Evolutionary conservation across 2,329 filamentous ascomycete species (phyloP).

Genomic region (Epicoccum sorghinum): DNA sequence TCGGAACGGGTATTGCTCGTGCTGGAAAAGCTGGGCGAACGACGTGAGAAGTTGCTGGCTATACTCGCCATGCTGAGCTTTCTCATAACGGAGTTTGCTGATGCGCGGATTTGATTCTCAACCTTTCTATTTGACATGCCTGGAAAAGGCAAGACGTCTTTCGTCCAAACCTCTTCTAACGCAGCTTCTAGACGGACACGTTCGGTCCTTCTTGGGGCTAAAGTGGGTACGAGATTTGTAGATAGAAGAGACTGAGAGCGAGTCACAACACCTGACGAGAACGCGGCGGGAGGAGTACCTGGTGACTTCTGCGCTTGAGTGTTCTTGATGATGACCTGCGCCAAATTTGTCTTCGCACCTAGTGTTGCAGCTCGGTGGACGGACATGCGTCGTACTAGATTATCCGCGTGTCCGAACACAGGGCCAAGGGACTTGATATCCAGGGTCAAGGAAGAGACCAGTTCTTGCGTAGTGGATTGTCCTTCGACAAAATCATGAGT

Average conservation of each 20-base stretch:
- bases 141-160: conserved; percentile 79
- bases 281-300: conserved; percentile 52
- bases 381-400: conserved; percentile 70
- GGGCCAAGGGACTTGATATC: conserved; percentile 76
- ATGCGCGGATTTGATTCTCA: conserved; percentile 76
- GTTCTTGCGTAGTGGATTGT: conserved; percentile 53
- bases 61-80: conserved; percentile 86
- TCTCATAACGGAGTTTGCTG: conserved; percentile 85
- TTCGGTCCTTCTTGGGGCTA: conserved; percentile 77
- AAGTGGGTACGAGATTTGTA: conserved; percentile 69
- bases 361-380: conserved; percentile 80
- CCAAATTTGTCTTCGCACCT: conserved; percentile 69
- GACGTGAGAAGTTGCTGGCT: conserved; percentile 74
- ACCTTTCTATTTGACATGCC: conserved; percentile 73
- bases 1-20: conserved; percentile 46
- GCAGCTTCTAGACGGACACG: conserved; percentile 76
- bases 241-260: conserved; percentile 81
- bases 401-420: conserved; percentile 74
- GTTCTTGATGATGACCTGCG: conserved; percentile 85
- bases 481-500: conserved; percentile 58
- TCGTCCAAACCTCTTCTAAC: conserved; percentile 82
- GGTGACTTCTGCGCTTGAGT: conserved; percentile 71
- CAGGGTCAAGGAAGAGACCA: conserved; percentile 70
- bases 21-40: conserved; percentile 65
- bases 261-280: conserved; percentile 64